phyloP scores from a whole-genome alignment of 148 eudicot genomes.

The Rhododendron griersonianum region DNA sequence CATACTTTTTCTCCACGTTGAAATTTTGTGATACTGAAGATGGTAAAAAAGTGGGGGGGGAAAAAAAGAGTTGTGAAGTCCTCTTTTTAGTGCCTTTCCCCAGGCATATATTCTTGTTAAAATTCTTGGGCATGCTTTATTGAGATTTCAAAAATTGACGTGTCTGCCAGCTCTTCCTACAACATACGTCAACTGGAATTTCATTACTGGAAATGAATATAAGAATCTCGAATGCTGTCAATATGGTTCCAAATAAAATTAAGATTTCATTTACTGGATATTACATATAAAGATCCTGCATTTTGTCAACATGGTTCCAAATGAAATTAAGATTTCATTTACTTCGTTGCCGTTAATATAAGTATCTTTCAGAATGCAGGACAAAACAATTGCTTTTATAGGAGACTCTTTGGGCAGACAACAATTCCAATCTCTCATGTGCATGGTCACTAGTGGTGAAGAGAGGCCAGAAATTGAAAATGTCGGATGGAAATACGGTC shows the following conservation, averaged over 20 bases:
- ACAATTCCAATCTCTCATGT: slow-evolving; percentile 64
- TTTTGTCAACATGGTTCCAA: neutral
- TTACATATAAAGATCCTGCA: neutral
- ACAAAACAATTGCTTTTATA: slow-evolving; percentile 62
- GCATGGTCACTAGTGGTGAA: slow-evolving; percentile 64
- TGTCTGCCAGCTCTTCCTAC: neutral
- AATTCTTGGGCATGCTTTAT: neutral
- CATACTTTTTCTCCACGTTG: neutral
- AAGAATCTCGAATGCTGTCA: neutral
- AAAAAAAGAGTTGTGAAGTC: neutral
- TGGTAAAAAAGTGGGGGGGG: neutral
- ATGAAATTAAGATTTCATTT: neutral
- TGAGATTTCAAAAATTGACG: neutral
- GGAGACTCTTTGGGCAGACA: slow-evolving; percentile 71
- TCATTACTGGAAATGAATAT: neutral
- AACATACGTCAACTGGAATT: neutral
- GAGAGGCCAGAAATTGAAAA: slow-evolving; percentile 42
- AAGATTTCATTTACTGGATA: neutral
- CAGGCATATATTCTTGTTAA: neutral
- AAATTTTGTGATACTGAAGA: neutral
- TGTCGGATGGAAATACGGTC: slow-evolving; percentile 42
- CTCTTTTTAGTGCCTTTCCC: neutral
- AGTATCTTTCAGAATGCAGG: slow-evolving; percentile 44
- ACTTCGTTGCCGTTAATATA: neutral
- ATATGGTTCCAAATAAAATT: neutral